Base-by-base conservation (phyloP, 495 filamentous ascomycete genomes). In the Achaetomiella virescens region DNA sequence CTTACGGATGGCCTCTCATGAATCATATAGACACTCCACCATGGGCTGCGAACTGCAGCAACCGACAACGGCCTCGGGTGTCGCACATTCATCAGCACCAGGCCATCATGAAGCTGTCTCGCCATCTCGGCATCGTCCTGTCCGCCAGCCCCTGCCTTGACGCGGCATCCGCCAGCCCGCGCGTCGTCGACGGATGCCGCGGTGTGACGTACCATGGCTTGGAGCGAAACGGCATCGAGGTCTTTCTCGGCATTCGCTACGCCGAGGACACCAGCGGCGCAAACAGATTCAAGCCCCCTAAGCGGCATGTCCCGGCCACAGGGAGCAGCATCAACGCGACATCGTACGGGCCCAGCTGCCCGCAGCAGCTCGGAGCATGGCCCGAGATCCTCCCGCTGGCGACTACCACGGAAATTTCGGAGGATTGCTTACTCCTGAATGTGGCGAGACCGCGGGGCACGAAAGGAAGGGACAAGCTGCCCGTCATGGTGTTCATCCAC, bases 221-320 rank as follows among this genome's bases (percentile, higher is more conserved):
- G 15, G 25, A 29, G 2, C 44, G 44, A 24, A 33, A 33, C 44
- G 25, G 44, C 44, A 33, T 47, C 15, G 44, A 47, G 10, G 44
- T 47, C 44, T 47, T 47, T 17, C 44, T 47, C 27, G 44, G 44
- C 4, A 47, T 47, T 27, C 44, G 14, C 15, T 47, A 47, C 27
- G 44, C 15, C 44, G 25, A 47, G 25, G 44, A 47, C 44, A 47
- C 44, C 12, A n/a, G 44, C 24, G 44, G 44, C 25, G 20, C 18
- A 4, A n/a, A 18, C 44, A 24, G 44, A 5, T 47, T 47, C 44
- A 29, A 33, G 44, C 44, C 44, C 15, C 44, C 44, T 1, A 29
- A 17, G 14, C 10, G 6, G 20, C 25, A 17, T 9, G n/a, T 33
- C 27, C 25, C 27, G 1, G 25, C 6, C 24, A 24, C 24, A 1